Evolutionary conservation across 148 eudicot species (phyloP).

Genomic region (Hydrangea macrophylla): DNA sequence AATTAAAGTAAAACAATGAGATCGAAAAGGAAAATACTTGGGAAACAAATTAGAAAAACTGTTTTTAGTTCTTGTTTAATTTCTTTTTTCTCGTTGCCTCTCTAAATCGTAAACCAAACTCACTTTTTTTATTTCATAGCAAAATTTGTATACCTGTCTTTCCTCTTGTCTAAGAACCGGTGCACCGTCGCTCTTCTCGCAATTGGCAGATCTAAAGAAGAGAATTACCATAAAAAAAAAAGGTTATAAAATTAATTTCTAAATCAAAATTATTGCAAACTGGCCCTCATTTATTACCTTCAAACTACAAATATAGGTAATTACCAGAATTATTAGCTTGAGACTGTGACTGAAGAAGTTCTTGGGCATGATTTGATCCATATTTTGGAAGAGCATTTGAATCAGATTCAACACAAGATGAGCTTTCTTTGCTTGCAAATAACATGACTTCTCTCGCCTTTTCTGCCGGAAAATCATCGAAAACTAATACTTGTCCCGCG

Average conservation of each 20-base stretch:
- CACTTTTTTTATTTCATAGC: too few species aligned
- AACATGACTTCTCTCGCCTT: slow-evolving; percentile 47
- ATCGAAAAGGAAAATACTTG: too few species aligned
- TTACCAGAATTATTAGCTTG: slow-evolving; percentile 22
- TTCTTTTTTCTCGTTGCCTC: too few species aligned
- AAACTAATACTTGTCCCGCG: slow-evolving; percentile 51
- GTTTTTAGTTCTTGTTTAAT: too few species aligned
- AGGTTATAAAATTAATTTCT: not conserved
- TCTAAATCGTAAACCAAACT: too few species aligned
- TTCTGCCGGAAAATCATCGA: slow-evolving; percentile 44
- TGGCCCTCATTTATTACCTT: not conserved
- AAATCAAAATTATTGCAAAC: not conserved
- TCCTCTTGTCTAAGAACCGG: slow-evolving; percentile 70
- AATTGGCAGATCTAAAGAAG: slow-evolving; percentile 46
- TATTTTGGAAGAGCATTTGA: not conserved
- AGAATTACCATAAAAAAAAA: not conserved
- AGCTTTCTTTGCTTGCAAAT: slow-evolving; percentile 25
- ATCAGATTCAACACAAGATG: not conserved
- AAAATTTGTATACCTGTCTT: slow-evolving; percentile 40
- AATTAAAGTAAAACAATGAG: too few species aligned
- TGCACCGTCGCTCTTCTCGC: slow-evolving; percentile 64
- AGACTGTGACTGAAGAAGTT: slow-evolving; percentile 3
- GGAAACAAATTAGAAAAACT: too few species aligned
- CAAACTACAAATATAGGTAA: not conserved
- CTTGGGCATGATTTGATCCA: not conserved